Evolutionary conservation across 495 filamentous ascomycete species (phyloP).

Genomic region (Talaromyces thailandensis): DNA sequence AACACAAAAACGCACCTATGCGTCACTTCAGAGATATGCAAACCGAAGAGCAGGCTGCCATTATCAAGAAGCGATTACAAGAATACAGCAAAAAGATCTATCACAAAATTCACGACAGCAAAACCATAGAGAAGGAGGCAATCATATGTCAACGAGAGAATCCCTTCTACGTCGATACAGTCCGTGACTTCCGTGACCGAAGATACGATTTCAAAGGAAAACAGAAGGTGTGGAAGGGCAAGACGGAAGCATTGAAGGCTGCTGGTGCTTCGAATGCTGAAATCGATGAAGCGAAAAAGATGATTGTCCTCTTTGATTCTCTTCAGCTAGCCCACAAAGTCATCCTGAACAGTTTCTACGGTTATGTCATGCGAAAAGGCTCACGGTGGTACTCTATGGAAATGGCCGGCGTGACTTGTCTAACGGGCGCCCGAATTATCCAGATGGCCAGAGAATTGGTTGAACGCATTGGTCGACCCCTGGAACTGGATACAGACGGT

Average conservation of each 20-base stretch:
- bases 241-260: constrained; percentile 75
- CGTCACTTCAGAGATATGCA: constrained; percentile 75
- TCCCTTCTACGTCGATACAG: constrained; percentile 96
- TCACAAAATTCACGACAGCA: constrained; percentile 95
- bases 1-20: constrained; percentile 55
- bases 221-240: constrained; percentile 97
- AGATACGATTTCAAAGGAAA: constrained; percentile 97
- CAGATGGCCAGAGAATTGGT: constrained; percentile 93
- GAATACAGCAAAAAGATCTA: constrained; percentile 98
- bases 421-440: constrained; percentile 95
- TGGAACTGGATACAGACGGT: constrained; percentile 98
- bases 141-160: constrained; percentile 99
- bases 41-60: constrained; percentile 69
- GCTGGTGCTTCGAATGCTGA: constrained; percentile 68
- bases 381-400: constrained; percentile 99
- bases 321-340: constrained; percentile 96
- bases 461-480: constrained; percentile 82
- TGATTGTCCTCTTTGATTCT: constrained; percentile 95
- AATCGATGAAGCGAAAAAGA: constrained; percentile 93
- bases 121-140: constrained; percentile 86
- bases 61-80: constrained; percentile 80
- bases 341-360: constrained; percentile 98
- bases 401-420: constrained; percentile 97
- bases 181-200: constrained; percentile 89
- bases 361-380: constrained; percentile 98